These are phyloP conservation scores for Ophiorrhiza pumila DNA, from an alignment of 257 asterid genomes.

Conservation along the genomic window DNA sequence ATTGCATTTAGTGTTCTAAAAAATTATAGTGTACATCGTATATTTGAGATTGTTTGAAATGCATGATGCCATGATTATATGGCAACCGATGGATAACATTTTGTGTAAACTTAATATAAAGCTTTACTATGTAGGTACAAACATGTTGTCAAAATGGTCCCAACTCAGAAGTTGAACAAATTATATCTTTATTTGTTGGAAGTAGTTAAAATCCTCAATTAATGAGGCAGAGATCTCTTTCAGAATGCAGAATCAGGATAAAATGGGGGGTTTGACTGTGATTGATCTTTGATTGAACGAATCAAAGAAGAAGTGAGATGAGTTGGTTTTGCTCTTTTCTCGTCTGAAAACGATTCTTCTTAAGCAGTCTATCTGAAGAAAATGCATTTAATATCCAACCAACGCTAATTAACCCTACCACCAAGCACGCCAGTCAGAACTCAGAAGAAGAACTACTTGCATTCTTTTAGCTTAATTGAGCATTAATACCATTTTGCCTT, in stretches of 20 bases:
- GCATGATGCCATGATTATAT: too few relatives aligned
- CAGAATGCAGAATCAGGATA: slow-evolving; percentile 15
- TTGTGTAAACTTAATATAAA: too few relatives aligned
- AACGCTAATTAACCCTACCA: not conserved
- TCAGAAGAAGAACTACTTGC: not conserved
- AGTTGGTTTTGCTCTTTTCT: not conserved
- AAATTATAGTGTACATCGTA: too few relatives aligned
- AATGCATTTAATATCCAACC: slow-evolving; percentile 1
- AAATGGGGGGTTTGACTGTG: slow-evolving; percentile 29
- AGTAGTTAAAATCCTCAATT: slow-evolving; percentile 34
- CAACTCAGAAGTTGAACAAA: too few relatives aligned
- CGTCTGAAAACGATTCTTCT: not conserved
- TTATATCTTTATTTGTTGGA: not conserved
- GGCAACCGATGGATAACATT: too few relatives aligned
- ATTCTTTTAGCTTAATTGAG: slow-evolving; percentile 4
- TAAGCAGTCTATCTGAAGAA: not conserved
- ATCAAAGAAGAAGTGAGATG: not conserved
- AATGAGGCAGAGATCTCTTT: slow-evolving; percentile 26
- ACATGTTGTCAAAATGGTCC: too few relatives aligned
- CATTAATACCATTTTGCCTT: not conserved
- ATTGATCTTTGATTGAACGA: slow-evolving; percentile 23
- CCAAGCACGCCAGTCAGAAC: not conserved
- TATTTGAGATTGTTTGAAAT: too few relatives aligned
- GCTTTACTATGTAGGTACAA: too few relatives aligned
- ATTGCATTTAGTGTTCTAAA: too few relatives aligned